Conservation (phyloP, 257 asterid genomes). For the Verbena officinalis region DNA sequence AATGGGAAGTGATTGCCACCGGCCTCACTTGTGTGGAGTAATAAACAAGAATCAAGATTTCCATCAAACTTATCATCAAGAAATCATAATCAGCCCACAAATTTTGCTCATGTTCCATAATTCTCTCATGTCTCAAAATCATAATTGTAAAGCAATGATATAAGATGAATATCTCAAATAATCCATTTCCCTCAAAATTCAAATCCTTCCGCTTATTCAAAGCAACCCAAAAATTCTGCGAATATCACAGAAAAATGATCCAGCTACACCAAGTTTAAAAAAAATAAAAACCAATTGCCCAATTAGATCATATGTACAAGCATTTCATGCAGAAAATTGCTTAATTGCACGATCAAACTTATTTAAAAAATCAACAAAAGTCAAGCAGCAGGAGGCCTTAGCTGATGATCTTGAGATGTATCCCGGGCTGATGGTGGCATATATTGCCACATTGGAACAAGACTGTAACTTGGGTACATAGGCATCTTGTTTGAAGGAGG, state of each 20-base stretch:
- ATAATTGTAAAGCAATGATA: too few relatives aligned
- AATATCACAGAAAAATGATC: conserved; percentile 9
- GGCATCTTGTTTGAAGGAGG: conserved; percentile 65
- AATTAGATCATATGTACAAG: conserved; percentile 36
- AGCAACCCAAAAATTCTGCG: conserved; percentile 2
- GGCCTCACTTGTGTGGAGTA: not conserved
- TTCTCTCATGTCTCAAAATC: too few relatives aligned
- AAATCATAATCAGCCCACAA: not conserved
- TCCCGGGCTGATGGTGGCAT: conserved; percentile 67
- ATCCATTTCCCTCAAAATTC: conserved; percentile 30
- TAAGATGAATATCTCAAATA: not conserved
- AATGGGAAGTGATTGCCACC: not conserved
- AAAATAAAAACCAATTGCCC: not conserved
- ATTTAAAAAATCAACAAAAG: conserved; percentile 13
- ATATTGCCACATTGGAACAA: conserved; percentile 89
- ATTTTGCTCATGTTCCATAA: too few relatives aligned
- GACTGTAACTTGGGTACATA: conserved; percentile 68
- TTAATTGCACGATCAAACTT: conserved; percentile 27
- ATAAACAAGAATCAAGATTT: not conserved
- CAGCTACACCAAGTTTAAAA: conserved; percentile 4
- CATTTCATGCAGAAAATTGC: conserved; percentile 23
- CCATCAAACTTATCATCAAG: not conserved
- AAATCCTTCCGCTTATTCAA: conserved; percentile 23
- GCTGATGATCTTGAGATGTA: conserved; percentile 76
- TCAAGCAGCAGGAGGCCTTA: conserved; percentile 91